Evolutionary conservation across 306 rosid genomes (phyloP).

Genomic region (Comarum palustre): DNA sequence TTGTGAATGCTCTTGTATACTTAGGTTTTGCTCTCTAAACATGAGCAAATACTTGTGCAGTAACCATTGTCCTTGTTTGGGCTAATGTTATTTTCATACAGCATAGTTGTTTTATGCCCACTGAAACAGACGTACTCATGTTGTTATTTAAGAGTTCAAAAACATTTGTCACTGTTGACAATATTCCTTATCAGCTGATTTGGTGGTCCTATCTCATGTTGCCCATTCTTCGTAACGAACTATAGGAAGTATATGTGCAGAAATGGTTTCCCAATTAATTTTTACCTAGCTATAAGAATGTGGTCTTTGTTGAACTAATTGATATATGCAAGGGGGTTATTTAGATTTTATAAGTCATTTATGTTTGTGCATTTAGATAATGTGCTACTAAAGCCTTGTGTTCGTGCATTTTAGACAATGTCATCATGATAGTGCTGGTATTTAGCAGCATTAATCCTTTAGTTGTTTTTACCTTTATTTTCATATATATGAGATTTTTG

Average conservation of each 20-base stretch:
- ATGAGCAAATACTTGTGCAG: background rate
- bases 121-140: background rate
- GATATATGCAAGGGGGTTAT: background rate
- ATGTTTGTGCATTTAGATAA: background rate
- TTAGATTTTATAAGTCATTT: background rate
- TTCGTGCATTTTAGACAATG: no score
- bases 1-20: background rate
- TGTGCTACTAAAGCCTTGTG: background rate
- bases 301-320: background rate
- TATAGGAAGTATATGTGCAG: no score
- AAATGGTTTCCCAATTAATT: background rate
- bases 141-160: background rate
- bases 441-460: background rate
- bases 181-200: background rate
- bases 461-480: background rate
- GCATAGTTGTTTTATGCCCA: background rate
- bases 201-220: background rate
- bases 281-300: background rate
- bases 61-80: background rate
- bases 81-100: background rate
- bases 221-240: background rate
- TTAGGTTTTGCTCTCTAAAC: background rate
- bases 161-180: background rate
- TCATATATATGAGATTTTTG: conserved; percentile 6
- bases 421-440: background rate